These are phyloP conservation scores for Psilocybe mexicana DNA, from an alignment of 1,284 basidiomycete species.

Conservation along the genomic window DNA sequence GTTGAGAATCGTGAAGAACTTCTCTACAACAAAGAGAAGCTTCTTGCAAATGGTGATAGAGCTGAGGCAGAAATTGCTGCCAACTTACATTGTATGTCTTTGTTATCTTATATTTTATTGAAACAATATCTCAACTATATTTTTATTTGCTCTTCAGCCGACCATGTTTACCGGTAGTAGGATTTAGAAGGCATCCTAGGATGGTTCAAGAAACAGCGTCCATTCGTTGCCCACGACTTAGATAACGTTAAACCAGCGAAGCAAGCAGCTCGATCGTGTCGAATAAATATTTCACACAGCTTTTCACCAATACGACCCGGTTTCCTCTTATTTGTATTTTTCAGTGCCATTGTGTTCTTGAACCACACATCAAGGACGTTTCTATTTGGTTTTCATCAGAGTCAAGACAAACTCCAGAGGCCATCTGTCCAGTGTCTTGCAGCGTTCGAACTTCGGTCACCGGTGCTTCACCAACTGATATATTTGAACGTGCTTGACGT, in stretches of 20 bases:
- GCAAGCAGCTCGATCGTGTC: not conserved
- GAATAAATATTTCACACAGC: not conserved
- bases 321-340: not conserved
- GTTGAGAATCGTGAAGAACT: conserved; percentile 98
- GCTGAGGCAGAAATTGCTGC: conserved; percentile 97
- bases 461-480: not conserved
- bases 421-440: too few species aligned
- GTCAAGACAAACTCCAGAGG: too few species aligned
- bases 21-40: conserved; percentile 98
- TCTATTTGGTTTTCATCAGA: not conserved
- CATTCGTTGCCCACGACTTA: not conserved
- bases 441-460: too few species aligned
- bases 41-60: conserved; percentile 93
- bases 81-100: conserved; percentile 76
- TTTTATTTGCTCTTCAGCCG: conserved; percentile 23
- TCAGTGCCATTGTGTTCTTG: not conserved
- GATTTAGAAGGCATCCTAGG: not conserved
- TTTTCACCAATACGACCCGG: not conserved
- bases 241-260: not conserved
- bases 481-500: conserved; percentile 19
- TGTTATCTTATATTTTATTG: not conserved
- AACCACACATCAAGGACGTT: not conserved
- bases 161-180: conserved; percentile 36
- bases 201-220: not conserved
- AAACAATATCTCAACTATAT: too few species aligned